A percentile compares a stretch with the other conserved stretches of the same genome.
Evolutionary conservation across 768 basidiomycete genomes (phyloP).

Genomic region (Pulveroboletus sp.): DNA sequence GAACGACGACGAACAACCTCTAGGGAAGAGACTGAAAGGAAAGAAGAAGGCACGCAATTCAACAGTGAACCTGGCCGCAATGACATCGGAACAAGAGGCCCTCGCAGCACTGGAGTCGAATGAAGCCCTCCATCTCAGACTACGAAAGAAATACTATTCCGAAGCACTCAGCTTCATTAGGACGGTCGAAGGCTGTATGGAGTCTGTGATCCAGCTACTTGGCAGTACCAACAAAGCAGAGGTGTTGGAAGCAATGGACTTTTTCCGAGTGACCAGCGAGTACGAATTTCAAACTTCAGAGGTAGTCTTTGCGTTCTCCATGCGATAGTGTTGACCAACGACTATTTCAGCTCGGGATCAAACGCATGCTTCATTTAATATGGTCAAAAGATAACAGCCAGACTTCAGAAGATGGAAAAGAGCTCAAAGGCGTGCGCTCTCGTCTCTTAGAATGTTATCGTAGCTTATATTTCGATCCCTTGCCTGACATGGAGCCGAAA

Average conservation of each 20-base stretch:
- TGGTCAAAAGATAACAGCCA: slow-evolving; percentile 92
- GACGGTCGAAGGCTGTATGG: slow-evolving; percentile 62
- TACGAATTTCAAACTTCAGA: slow-evolving; percentile 78
- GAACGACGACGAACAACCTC: slow-evolving; percentile 28
- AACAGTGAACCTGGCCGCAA: slow-evolving; percentile 62
- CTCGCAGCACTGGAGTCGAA: slow-evolving; percentile 65
- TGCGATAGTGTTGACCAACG: slow-evolving; percentile 2
- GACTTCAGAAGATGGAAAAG: slow-evolving; percentile 70
- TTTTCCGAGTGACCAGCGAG: slow-evolving; percentile 77
- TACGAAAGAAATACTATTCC: slow-evolving; percentile 80
- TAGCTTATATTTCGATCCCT: slow-evolving; percentile 80
- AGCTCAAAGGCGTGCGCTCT: slow-evolving; percentile 84
- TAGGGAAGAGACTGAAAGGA: slow-evolving; percentile 39
- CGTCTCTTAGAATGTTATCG: slow-evolving; percentile 86
- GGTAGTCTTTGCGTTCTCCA: slow-evolving; percentile 34
- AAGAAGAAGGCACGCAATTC: slow-evolving; percentile 59
- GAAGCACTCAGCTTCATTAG: slow-evolving; percentile 85
- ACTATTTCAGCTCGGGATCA: slow-evolving; percentile 66
- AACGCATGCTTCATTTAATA: slow-evolving; percentile 94
- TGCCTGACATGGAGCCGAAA: slow-evolving; percentile 70
- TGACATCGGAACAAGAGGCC: slow-evolving; percentile 67
- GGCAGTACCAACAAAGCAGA: slow-evolving; percentile 84
- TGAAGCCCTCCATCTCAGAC: slow-evolving; percentile 57
- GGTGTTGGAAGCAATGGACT: slow-evolving; percentile 82
- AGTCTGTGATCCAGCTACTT: slow-evolving; percentile 67